Base-by-base conservation (phyloP, 495 filamentous ascomycete genomes). In the Pseudoneurospora amorphoporcata region DNA sequence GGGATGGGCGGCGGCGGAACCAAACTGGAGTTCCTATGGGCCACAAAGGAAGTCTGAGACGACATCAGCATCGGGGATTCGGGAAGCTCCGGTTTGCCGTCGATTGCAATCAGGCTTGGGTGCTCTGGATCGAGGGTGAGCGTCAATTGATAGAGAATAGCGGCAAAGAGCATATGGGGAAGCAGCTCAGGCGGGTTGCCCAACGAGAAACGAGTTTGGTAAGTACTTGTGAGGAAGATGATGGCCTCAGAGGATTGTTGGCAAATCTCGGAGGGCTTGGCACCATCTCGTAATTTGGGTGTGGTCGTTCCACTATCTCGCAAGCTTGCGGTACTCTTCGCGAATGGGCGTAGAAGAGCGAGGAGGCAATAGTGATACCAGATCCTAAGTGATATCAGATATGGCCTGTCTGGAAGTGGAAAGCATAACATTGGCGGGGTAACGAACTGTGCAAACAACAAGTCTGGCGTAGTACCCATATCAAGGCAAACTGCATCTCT, bases 291-390 rank as follows among this genome's bases (percentile, higher is more conserved):
- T 37, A 79, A 42, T 38, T 65, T 72, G n/a, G 72, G 74, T 1
- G 69, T 37, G 5, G 68, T 41, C 29, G 29, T 35, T 61, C 10
- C 53, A 17, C 58, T 71, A 42, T 73, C 77, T 17, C 69, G 69
- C 16, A 78, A 70, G 70, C 75, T 77, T 3, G 69, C 68, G 0
- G 74, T 74, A 29, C 42, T 72, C 42, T 65, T 71, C 37, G 76
- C 74, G 43, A 79, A 77, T 0, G 78, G 78, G 12, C 72, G 70
- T 12, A 79, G 74, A 10, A 79, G 69, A n/a, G 61, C 73, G 39
- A 79, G 75, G 17, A 78, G 69, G 69, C 77, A 79, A 38, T 73
- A 78, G 16, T 78, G 73, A 69, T 78, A 79, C 75, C 78, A 78
- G 12, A 76, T 76, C 16, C 78, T 79, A 47, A 47, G 6, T 10